Evolutionary conservation across 371 early-diverging fungal genomes (phyloP).

Genomic region (Syncephalis plumigaleata): DNA sequence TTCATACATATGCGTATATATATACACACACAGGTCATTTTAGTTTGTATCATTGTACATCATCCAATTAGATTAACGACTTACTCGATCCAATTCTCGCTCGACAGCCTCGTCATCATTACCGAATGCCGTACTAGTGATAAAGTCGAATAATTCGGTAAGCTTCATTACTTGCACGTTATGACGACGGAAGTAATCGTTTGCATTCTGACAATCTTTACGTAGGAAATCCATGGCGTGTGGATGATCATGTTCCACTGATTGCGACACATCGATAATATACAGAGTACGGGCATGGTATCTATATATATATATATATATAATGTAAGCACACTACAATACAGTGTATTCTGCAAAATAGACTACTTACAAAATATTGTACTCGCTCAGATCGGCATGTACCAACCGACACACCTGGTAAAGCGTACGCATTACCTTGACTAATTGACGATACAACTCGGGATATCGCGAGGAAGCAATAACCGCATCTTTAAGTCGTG

Average conservation of each 20-base stretch:
- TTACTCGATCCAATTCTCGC: slow-evolving; percentile 35
- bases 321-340: background rate
- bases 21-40: no score
- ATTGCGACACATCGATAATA: slow-evolving; percentile 98
- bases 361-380: slow-evolving; percentile 81
- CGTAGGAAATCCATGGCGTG: slow-evolving; percentile 94
- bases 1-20: no score
- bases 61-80: no score
- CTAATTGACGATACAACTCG: slow-evolving; percentile 69
- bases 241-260: slow-evolving; percentile 98
- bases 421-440: slow-evolving; percentile 83
- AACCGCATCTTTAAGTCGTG: slow-evolving; percentile 88
- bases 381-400: slow-evolving; percentile 98
- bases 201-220: slow-evolving; percentile 93
- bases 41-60: no score
- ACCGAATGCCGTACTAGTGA: slow-evolving; percentile 43
- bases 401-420: slow-evolving; percentile 92
- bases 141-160: slow-evolving; percentile 81
- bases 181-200: slow-evolving; percentile 81
- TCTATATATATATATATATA: slow-evolving; percentile 12
- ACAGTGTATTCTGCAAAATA: background rate
- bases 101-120: slow-evolving; percentile 46
- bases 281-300: slow-evolving; percentile 68
- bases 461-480: slow-evolving; percentile 54
- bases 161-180: slow-evolving; percentile 66